Base-by-base conservation (phyloP, 805 yeast genomes). In the Pichia ethanolica region DNA sequence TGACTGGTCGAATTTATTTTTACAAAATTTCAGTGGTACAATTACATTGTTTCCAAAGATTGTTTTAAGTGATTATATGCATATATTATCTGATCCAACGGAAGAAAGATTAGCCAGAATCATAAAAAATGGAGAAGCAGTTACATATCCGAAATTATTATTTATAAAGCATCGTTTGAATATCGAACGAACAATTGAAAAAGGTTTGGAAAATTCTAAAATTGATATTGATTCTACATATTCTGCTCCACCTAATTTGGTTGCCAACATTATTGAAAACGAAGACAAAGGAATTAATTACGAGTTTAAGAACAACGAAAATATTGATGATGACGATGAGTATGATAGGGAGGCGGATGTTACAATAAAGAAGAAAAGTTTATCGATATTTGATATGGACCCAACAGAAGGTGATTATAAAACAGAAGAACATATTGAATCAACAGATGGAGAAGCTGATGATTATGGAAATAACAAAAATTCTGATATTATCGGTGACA, bases 1-100 rank as follows among this genome's bases (percentile, higher is more conserved):
- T 62, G 93, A 86, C 64, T 86, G 91, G 91, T 82, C 87, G 55
- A 81, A 78, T 58, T 74, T 86, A 14, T 86, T 86, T 75, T 66
- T 86, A 32, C 95, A 86, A 67, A 69, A 75, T 51, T 86, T 86
- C 59, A 77, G 82, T 42, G 95, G 95, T 1, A 74, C 86, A 0
- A 81, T 86, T 10, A 86, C 93, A 0, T 71, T 86, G 25, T 86
- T 88, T 81, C 93, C 93, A 3, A 75, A 82, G 55, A 76, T 82
- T 53, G 68, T 68, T 35, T 61, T 83, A 11, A 63, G 62, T 35
- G 93, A 86, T 59, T 80, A 83, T 54, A 72, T 71, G 67, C 73
- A 81, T 58, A 80, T 86, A 42, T 66, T 86, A 48, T 73, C 81
- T 53, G 91, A 86, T 59, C 93, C 95, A 2, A 71, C 76, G 3